phyloP scores from a whole-genome alignment of 2,329 filamentous ascomycete species.

The Malbranchea zuffiana region DNA sequence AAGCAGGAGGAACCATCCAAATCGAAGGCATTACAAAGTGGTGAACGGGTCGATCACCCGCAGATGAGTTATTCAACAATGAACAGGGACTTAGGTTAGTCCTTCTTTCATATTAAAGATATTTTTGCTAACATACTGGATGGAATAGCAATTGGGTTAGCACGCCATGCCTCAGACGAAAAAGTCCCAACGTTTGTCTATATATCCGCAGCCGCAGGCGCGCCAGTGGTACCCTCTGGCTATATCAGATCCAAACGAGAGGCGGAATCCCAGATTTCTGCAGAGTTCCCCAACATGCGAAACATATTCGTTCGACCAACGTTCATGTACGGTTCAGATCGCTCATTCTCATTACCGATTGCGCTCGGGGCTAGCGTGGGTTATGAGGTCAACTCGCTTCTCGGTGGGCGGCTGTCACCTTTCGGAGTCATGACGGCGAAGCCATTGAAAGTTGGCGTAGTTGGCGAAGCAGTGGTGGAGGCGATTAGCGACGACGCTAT shows the following conservation, averaged over 20 bases:
- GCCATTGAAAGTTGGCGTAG: conserved; percentile 74
- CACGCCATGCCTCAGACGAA: conserved; percentile 58
- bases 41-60: conserved; percentile 53
- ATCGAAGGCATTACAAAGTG: conserved; percentile 39
- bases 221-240: conserved; percentile 68
- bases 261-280: conserved; percentile 66
- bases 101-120: no score
- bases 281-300: conserved; percentile 62
- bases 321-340: conserved; percentile 78
- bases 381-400: conserved; percentile 62
- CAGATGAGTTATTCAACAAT: conserved; percentile 93
- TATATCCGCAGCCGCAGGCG: conserved; percentile 77
- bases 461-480: conserved; percentile 83
- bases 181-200: conserved; percentile 65
- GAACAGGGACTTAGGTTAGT: conserved; percentile 67
- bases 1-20: conserved; percentile 34
- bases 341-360: conserved; percentile 72
- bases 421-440: conserved; percentile 77
- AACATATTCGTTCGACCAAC: conserved; percentile 73
- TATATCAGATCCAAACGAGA: conserved; percentile 90
- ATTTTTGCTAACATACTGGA: conserved; percentile 9
- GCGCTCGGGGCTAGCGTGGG: conserved; percentile 67
- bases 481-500: conserved; percentile 63
- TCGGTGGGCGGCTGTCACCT: conserved; percentile 65
- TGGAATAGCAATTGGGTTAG: conserved; percentile 62